These are phyloP conservation scores for Xylaria curta DNA, from an alignment of 495 filamentous ascomycete species.

Conservation along the genomic window DNA sequence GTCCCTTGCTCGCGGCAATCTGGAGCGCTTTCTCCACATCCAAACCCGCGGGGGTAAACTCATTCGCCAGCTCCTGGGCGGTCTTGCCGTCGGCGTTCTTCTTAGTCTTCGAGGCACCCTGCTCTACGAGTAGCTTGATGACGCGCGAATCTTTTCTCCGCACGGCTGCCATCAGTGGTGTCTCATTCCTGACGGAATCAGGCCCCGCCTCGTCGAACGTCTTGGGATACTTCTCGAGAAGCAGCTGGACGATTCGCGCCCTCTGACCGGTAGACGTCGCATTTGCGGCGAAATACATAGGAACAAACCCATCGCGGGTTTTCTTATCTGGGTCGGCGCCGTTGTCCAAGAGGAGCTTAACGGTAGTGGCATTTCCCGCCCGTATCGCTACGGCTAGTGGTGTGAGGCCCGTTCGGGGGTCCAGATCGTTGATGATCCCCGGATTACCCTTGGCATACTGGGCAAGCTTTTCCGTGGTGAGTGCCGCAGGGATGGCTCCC, in stretches of 20 bases:
- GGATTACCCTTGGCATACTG: constrained; percentile 12
- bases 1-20: constrained; percentile 9
- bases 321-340: constrained; percentile 25
- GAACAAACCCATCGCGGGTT: constrained; percentile 21
- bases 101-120: constrained; percentile 15
- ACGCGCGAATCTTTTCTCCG: constrained; percentile 4
- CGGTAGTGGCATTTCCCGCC: constrained; percentile 22
- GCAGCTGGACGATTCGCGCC: constrained; percentile 26
- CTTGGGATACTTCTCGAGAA: constrained; percentile 19
- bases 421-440: constrained; percentile 19
- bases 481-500: constrained; percentile 20
- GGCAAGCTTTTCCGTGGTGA: constrained; percentile 19
- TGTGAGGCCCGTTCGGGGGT: constrained; percentile 23
- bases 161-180: constrained; percentile 15
- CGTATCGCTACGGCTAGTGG: constrained; percentile 23
- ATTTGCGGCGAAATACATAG: constrained; percentile 24
- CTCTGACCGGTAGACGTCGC: constrained; percentile 12
- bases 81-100: constrained; percentile 16
- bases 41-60: constrained; percentile 5
- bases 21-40: constrained; percentile 12
- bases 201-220: constrained; percentile 19
- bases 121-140: constrained; percentile 24
- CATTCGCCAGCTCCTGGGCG: constrained; percentile 15
- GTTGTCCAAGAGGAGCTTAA: constrained; percentile 28
- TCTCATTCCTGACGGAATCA: constrained; percentile 7